A percentile compares a stretch with the other conserved stretches of the same genome.
Evolutionary conservation across 2,329 filamentous ascomycete genomes (phyloP).

Genomic region (Coniella vitis): DNA sequence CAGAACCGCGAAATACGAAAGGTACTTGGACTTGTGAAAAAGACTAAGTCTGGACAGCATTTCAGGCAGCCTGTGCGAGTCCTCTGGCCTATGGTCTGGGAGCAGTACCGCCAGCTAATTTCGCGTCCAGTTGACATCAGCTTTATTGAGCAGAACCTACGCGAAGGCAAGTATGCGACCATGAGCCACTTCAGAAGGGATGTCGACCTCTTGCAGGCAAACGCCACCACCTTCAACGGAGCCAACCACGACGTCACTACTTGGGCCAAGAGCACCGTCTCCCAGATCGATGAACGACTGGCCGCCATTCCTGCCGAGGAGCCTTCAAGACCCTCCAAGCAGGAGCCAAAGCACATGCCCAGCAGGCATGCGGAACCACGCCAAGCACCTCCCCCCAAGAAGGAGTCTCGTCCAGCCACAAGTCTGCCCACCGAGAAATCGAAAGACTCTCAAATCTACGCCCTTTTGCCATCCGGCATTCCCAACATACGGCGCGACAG

Average conservation of each 20-base stretch:
- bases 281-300: slow-evolving; percentile 43
- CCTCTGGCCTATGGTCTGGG: slow-evolving; percentile 68
- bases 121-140: slow-evolving; percentile 76
- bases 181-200: slow-evolving; percentile 70
- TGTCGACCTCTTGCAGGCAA: slow-evolving; percentile 70
- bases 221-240: slow-evolving; percentile 79
- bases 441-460: slow-evolving; percentile 47
- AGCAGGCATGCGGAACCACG: slow-evolving; percentile 40
- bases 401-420: slow-evolving; percentile 25
- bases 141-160: slow-evolving; percentile 75
- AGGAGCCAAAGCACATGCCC: slow-evolving; percentile 43
- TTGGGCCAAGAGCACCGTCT: slow-evolving; percentile 47
- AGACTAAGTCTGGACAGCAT: slow-evolving; percentile 70
- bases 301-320: slow-evolving; percentile 43
- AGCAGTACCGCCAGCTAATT: slow-evolving; percentile 49
- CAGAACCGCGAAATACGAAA: slow-evolving; percentile 58
- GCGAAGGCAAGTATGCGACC: slow-evolving; percentile 58
- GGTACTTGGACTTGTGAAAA: slow-evolving; percentile 69
- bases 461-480: slow-evolving; percentile 68
- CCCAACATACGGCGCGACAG: slow-evolving; percentile 83
- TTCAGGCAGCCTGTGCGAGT: slow-evolving; percentile 75
- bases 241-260: slow-evolving; percentile 64
- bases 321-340: slow-evolving; percentile 54
- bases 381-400: slow-evolving; percentile 25
- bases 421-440: slow-evolving; percentile 27